Base-by-base conservation (phyloP, 129 eudicot species). In the Flaveria trinervia region DNA sequence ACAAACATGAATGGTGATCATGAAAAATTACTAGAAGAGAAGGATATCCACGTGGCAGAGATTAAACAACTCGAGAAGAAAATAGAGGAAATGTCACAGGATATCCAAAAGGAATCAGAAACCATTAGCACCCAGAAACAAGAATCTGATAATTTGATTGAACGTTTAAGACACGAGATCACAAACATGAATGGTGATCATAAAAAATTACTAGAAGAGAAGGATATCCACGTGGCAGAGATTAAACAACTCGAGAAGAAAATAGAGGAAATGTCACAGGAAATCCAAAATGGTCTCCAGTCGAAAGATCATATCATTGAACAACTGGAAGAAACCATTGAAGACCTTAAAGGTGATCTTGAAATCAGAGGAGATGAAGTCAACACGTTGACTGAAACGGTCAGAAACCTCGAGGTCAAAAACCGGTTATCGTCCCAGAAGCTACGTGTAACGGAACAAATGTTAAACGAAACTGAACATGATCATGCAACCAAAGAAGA, bases 401-500 rank as follows among this genome's bases (percentile, higher is more conserved):
- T 89, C 71, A 79, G 92, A 30, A 87, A 79, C 43, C 84, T 83
- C 0, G 98, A 94, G 82, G 97, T 94, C 30, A 92, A 86, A 83
- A 89, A 87, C 60, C 93, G 98, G 18, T 67, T 94, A 43, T 23
- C 96, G 17, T 86, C 77, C 70, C 98, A 89, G 80, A 94, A 94
- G 89, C 96, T 94, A 52, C 91, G 88, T 30, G 81, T 94, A 36
- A 94, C 98, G 1, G 98, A 94, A 70, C 98, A 94, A 70, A 45
- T 86, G 61, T 52, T 91, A 20, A 83, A 69, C 23, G 97, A 88
- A 81, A 86, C 89, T 8, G 98, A 94, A 77, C 91, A 86, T 25
- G 80, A 41, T 52, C 89, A 88, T 49, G 74, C 43, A 59, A 60
- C 73, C 16, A 86, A 78, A 75, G 91, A 88, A 64, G 88, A 83